These are phyloP conservation scores for Spathaspora jeffriesii DNA, from an alignment of 1,139 yeast genomes.

Conservation along the genomic window DNA sequence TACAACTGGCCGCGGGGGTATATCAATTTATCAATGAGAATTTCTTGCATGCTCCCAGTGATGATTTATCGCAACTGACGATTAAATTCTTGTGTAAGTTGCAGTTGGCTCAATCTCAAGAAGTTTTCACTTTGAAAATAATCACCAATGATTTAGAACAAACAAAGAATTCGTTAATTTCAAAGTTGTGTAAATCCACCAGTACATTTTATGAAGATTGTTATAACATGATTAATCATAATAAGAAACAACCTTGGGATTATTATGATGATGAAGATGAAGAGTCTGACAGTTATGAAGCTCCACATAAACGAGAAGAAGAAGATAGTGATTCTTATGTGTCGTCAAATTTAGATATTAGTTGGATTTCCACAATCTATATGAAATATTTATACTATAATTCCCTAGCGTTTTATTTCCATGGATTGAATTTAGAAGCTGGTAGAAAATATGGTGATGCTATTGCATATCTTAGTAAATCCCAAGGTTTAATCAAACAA, in stretches of 20 bases:
- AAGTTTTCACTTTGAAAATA: constrained; percentile 69
- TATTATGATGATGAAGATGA: constrained; percentile 17
- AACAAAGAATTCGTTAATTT: constrained; percentile 63
- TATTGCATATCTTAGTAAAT: constrained; percentile 62
- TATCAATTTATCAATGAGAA: constrained; percentile 73
- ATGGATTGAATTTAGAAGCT: constrained; percentile 50
- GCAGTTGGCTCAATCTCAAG: constrained; percentile 89
- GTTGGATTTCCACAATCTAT: constrained; percentile 44
- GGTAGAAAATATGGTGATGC: constrained; percentile 72
- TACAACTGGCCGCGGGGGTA: constrained; percentile 82
- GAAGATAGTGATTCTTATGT: constrained; percentile 26
- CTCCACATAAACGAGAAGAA: constrained; percentile 17
- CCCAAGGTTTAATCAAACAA: constrained; percentile 39
- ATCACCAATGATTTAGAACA: constrained; percentile 49
- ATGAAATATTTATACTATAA: constrained; percentile 51
- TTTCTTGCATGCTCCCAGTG: constrained; percentile 88
- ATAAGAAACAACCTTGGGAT: constrained; percentile 7
- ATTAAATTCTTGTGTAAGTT: constrained; percentile 64
- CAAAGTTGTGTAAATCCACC: constrained; percentile 71
- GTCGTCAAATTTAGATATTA: constrained; percentile 44
- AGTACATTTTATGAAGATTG: constrained; percentile 58
- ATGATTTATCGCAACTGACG: constrained; percentile 72
- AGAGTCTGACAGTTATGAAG: constrained; percentile 13
- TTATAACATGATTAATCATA: constrained; percentile 15
- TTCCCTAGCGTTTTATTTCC: constrained; percentile 49